Base-by-base conservation (phyloP, 1,284 basidiomycete genomes). In the Heliocybe sulcata region DNA sequence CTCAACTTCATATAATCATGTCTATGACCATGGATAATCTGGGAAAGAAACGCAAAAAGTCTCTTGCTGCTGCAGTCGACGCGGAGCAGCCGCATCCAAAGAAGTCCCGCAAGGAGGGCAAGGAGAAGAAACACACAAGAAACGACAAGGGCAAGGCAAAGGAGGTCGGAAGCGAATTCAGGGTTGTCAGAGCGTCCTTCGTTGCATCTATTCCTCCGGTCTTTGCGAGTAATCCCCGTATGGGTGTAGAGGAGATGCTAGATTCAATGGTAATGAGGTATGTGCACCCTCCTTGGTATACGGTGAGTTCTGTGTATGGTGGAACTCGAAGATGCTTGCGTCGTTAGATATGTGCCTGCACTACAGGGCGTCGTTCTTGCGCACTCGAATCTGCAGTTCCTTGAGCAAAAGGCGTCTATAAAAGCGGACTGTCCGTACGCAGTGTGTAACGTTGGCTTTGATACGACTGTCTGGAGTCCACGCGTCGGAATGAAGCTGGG, bases 261-360 rank as follows among this genome's bases (percentile, higher is more conserved):
- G 92, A 97, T 68, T 90, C 88, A 10, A 89, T 95, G 87, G 74
- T 96, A 23, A 96, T 97, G 94, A 82, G 91, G 94, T 94, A 65
- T 67, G 83, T 71, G 27, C 51, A 23, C 35, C 49, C 11, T 19
- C 9, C n/a, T 42, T 23, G 19, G 35, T 50, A 16, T 52, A 35
- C 35, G 25, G 16, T 35, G 25, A 19, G 19, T 57, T 31, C 35
- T 26, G 47, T 31, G 33, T 35, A 47, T 48, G 59, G 35, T 60
- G 58, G 61, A 52, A 54, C 45, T 45, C 23, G 52, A 56, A 47
- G 53, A 38, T 33, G 45, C 52, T 54, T 53, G 51, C 56, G 54
- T 47, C 10, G 8, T 45, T 58, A 98, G 95, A 70, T 96, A 98
- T 70, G 84, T 96, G 49, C 89, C 92, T 22, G 85, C 92, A 22